Evolutionary conservation across 768 basidiomycete species (phyloP).

Genomic region (Daedaleopsis sinensis): DNA sequence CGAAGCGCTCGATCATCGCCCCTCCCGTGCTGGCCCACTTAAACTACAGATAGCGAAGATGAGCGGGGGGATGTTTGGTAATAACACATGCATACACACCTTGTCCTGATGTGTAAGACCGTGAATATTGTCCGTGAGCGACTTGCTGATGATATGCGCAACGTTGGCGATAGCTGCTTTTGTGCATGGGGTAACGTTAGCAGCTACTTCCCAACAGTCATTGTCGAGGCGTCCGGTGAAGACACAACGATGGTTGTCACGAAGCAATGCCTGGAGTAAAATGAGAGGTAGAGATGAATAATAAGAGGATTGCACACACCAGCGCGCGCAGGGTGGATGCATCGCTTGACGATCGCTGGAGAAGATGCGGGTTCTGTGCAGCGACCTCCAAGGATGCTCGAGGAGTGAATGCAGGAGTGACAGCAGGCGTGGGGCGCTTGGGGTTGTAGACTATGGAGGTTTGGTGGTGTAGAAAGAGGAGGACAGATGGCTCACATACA

Average conservation of each 20-base stretch:
- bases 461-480: neutral
- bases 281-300: neutral
- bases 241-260: neutral
- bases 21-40: slow-evolving; percentile 7
- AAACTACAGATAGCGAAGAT: neutral
- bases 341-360: neutral
- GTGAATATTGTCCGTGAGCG: neutral
- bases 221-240: neutral
- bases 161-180: slow-evolving; percentile 3
- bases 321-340: neutral
- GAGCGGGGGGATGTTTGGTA: neutral
- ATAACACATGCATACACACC: neutral
- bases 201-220: neutral
- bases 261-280: neutral
- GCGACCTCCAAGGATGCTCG: neutral
- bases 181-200: neutral
- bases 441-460: neutral
- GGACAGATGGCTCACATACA: neutral
- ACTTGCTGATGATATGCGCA: slow-evolving; percentile 4
- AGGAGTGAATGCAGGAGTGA: no score
- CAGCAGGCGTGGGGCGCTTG: neutral
- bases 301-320: slow-evolving; percentile 1
- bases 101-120: neutral
- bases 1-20: neutral
- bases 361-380: neutral